Base-by-base conservation (phyloP, 306 rosid species). In the Coriaria nepalensis region DNA sequence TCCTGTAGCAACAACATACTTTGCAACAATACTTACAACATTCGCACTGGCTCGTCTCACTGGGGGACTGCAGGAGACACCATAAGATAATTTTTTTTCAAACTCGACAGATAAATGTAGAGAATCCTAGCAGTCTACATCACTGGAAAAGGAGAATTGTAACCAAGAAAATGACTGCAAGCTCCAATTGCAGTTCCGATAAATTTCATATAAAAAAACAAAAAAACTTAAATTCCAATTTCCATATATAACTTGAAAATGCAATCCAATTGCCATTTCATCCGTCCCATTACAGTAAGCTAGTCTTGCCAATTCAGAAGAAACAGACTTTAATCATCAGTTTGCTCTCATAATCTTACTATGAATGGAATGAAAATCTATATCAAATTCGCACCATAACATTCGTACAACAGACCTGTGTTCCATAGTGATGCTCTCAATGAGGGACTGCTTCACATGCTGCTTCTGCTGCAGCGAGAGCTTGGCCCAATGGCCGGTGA, bases 401-500 rank as follows among this genome's bases (percentile, higher is more conserved):
- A 20, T 20, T 20, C 29, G 29, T 20, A 1, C 6, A 55, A 14
- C 2, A 40, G 40, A 74, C 98, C 96, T 92, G 59, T 92, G 79
- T 71, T 92, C 98, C 81, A 92, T 51, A 12, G 98, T 92, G 50
- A 92, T 84, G 71, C 84, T 72, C 32, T 92, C 88, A 8, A 85
- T 75, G 44, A 85, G 85, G 35, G 94, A 85, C 40, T 82, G 93
- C 70, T 79, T 92, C 35, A 86, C 90, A 20, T 78, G 81, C 9
- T 39, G 77, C 71, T 92, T 92, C 37, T 63, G 70, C 13, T 71
- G 78, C 4, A 86, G 88, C 6, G 94, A 62, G 50, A 92, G 96
- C 70, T 92, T 92, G 50, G 98, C 79, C 98, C 94, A 92, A 48
- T 92, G 98, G 8, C 93, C 96, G 2, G 94, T 85, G 94, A 92